Conservation (phyloP, 371 early-diverging fungal species). For the Paraphysoderma sedebokerense region DNA sequence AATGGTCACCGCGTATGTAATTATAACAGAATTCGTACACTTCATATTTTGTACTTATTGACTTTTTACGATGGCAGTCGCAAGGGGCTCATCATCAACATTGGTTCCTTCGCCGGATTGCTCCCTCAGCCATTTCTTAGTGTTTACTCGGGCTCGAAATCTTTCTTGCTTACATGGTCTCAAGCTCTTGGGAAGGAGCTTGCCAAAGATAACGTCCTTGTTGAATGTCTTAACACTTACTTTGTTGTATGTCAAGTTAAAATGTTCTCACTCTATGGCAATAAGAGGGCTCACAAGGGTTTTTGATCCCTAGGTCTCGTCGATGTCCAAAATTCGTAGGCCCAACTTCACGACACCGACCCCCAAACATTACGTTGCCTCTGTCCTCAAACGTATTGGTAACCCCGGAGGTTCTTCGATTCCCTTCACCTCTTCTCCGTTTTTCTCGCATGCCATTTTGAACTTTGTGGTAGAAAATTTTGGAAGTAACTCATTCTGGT, state of each 20-base stretch:
- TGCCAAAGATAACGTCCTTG: conserved; percentile 47
- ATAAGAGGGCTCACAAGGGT: neutral
- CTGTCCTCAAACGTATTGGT: conserved; percentile 58
- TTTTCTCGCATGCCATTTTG: conserved; percentile 56
- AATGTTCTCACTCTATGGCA: neutral
- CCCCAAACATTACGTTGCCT: conserved; percentile 57
- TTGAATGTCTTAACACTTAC: conserved; percentile 81
- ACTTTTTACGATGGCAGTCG: conserved; percentile 19
- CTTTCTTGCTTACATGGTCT: conserved; percentile 81
- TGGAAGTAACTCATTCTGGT: conserved; percentile 37
- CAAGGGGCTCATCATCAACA: conserved; percentile 76
- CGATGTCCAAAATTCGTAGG: conserved; percentile 82
- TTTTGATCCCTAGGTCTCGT: conserved; percentile 13
- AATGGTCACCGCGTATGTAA: conserved; percentile 37
- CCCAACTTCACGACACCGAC: conserved; percentile 60
- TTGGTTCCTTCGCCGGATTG: conserved; percentile 83
- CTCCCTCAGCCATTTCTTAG: conserved; percentile 76
- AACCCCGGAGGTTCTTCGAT: conserved; percentile 47
- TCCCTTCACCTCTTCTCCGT: conserved; percentile 58
- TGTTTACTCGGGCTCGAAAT: conserved; percentile 86
- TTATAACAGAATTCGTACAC: neutral
- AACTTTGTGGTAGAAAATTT: conserved; percentile 55
- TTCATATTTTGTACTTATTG: conserved; percentile 3
- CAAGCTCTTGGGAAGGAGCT: conserved; percentile 78
- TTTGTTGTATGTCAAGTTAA: conserved; percentile 77